These are phyloP conservation scores for Penicillium sp. DNA, from an alignment of 2,329 filamentous ascomycete genomes.

Conservation along the genomic window DNA sequence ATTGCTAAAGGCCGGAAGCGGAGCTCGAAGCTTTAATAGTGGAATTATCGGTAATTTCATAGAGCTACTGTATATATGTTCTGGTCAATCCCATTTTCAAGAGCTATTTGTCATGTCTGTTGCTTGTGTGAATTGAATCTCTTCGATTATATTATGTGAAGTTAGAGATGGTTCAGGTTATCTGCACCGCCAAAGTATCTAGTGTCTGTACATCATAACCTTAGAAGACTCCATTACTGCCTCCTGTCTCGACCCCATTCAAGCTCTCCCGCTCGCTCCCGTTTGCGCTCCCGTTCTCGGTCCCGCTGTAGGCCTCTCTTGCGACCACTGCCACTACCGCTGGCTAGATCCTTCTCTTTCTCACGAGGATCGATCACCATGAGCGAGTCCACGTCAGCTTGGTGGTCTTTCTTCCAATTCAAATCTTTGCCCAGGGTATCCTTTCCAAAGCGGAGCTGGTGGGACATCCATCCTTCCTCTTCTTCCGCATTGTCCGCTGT, in stretches of 20 bases:
- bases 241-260: constrained; percentile 36
- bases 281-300: constrained; percentile 39
- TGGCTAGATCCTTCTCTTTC: constrained; percentile 68
- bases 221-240: not conserved
- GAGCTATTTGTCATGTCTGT: too few species aligned
- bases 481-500: constrained; percentile 52
- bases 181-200: not conserved
- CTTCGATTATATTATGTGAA: not conserved
- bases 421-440: constrained; percentile 89
- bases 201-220: not conserved
- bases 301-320: constrained; percentile 53
- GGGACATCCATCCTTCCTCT: constrained; percentile 77
- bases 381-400: constrained; percentile 69
- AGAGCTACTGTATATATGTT: not conserved
- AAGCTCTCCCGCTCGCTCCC: constrained; percentile 32
- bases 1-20: constrained; percentile 31
- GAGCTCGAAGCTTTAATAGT: constrained; percentile 29
- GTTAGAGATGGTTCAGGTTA: not conserved
- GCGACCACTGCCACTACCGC: constrained; percentile 61
- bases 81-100: not conserved
- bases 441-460: constrained; percentile 80
- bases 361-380: constrained; percentile 91
- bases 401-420: constrained; percentile 84
- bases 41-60: too few species aligned
- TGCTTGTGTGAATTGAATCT: not conserved